A percentile compares a stretch with the other conserved stretches of the same genome.
phyloP scores from a whole-genome alignment of 345 rosid genomes.

The Brassica juncea region DNA sequence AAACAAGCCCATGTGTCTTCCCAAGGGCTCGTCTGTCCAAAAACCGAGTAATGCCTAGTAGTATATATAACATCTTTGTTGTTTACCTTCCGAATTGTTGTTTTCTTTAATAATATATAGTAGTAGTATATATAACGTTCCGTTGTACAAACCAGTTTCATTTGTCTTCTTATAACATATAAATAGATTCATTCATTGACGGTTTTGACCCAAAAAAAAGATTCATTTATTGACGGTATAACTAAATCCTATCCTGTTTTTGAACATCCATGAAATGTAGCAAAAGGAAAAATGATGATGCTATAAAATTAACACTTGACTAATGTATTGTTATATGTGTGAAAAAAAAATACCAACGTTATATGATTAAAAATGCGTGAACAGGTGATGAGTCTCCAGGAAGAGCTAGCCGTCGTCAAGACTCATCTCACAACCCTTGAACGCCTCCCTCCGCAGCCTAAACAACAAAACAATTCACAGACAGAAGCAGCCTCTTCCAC shows the following conservation, averaged over 20 bases:
- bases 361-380: background rate
- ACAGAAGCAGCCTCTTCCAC: conserved; percentile 32
- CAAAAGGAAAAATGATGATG: background rate
- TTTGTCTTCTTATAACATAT: background rate
- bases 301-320: background rate
- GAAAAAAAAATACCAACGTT: background rate
- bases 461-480: conserved; percentile 26
- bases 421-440: conserved; percentile 58
- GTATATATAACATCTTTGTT: background rate
- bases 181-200: background rate
- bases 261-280: background rate
- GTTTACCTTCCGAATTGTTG: background rate
- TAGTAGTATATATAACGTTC: background rate
- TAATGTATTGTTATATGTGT: background rate
- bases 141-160: background rate
- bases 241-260: background rate
- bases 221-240: background rate
- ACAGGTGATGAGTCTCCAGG: conserved; percentile 71
- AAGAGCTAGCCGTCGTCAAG: conserved; percentile 64
- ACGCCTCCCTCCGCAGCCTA: conserved; percentile 29
- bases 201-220: background rate
- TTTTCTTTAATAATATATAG: no score
- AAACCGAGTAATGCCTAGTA: background rate
- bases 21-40: conserved; percentile 27
- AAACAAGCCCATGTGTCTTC: conserved; percentile 19